phyloP scores from a whole-genome alignment of 495 filamentous ascomycete species.

The Friedmanniomyces endolithicus region DNA sequence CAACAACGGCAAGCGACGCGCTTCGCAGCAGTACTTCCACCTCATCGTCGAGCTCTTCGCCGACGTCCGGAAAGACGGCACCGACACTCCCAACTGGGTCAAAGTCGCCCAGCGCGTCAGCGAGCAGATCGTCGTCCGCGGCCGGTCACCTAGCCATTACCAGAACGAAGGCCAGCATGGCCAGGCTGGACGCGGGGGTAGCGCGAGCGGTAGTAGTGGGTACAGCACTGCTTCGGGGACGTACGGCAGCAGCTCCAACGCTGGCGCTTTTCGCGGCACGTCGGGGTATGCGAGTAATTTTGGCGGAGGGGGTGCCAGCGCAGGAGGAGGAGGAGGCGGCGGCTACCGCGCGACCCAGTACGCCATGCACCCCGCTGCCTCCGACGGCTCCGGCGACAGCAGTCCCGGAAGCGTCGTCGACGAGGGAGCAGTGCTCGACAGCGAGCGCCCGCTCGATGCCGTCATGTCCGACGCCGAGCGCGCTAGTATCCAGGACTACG shows the following conservation, averaged over 20 bases:
- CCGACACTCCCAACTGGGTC: conserved; percentile 40
- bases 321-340: too few species aligned
- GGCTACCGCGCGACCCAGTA: conserved; percentile 22
- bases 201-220: conserved; percentile 41
- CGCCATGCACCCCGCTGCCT: conserved; percentile 21
- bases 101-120: conserved; percentile 72
- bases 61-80: conserved; percentile 43
- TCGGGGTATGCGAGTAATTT: conserved; percentile 1
- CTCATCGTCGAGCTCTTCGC: conserved; percentile 81
- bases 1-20: conserved; percentile 87
- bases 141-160: conserved; percentile 87
- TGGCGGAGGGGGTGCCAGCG: conserved; percentile 3
- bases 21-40: conserved; percentile 89
- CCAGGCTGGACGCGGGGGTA: conserved; percentile 38
- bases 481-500: conserved; percentile 20
- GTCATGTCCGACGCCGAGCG: conserved; percentile 25
- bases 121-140: conserved; percentile 82
- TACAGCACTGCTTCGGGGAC: conserved; percentile 31
- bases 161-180: conserved; percentile 57
- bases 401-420: conserved; percentile 28
- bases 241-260: conserved; percentile 10
- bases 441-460: conserved; percentile 17
- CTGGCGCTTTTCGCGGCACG: conserved; percentile 10
- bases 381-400: conserved; percentile 26
- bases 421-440: conserved; percentile 18